Evolutionary conservation across 2,329 filamentous ascomycete genomes (phyloP), one percentile per base, ranked within the genome.

Genomic region (Thelonectria blattea): DNA sequence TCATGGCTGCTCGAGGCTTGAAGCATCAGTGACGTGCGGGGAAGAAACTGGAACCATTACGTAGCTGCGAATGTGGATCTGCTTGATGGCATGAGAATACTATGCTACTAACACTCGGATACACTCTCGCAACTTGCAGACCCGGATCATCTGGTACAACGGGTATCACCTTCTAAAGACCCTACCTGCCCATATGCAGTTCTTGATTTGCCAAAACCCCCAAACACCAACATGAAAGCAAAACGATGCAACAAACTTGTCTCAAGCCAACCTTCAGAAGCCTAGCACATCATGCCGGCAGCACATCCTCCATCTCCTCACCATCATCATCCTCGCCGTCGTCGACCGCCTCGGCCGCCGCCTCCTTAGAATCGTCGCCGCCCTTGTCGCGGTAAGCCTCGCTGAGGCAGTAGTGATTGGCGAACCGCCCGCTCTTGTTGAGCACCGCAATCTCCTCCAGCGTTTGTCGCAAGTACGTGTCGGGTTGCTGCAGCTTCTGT

Each of bases 391-490:
- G 71, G 64, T 78, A 78, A 7, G 76, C 75, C 30, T 90, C 90
- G 72, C 90, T 92, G 58, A 97, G 79, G 68, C 89, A 89, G 88
- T 93, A 98, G 67, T 90, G 89, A 74, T 93, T 94, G 52, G 91
- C 90, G 73, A 96, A 97, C 3, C 88, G 85, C 24, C 94, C 94
- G 48, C 88, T 89, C 75, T 93, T 91, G 73, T 96, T 89, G 62
- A 97, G 79, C 18, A 91, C 86, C 0, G 92, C 94, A 61, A 98
- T 86, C 72, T 92, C 88, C 64, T 93, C 90, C 67, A 99, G 79
- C 1, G 89, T 90, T 73, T 95, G 87, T 56, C 94, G 92, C 63
- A 99, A 85, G 75, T 93, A 98, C n/a, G 90, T 88, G 74, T 98
- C 95, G 1, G 95, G 95, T 78, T 99, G 95, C 61, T 89, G 86